A percentile compares a stretch with the other conserved stretches of the same genome.
Conservation (phyloP, 306 rosid species). For the Quillaja saponaria region DNA sequence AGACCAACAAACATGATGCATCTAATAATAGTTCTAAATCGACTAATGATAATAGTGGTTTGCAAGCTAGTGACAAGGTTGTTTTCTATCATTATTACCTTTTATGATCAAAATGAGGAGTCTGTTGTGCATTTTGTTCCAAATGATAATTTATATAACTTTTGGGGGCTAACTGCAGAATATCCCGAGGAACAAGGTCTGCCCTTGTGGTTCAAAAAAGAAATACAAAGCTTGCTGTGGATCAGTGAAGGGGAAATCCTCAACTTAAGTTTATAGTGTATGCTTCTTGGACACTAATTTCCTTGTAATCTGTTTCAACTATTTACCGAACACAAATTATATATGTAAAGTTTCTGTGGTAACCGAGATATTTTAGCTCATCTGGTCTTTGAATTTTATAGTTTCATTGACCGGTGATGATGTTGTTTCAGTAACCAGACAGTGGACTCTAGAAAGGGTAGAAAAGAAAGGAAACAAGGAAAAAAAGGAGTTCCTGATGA, state of each 20-base stretch:
- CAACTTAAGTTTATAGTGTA: slow-evolving; percentile 55
- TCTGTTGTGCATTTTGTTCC: background rate
- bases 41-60: slow-evolving; percentile 28
- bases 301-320: slow-evolving; percentile 5
- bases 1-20: slow-evolving; percentile 32
- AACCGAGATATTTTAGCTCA: background rate
- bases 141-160: background rate
- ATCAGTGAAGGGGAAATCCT: slow-evolving; percentile 48
- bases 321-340: slow-evolving; percentile 12
- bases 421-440: slow-evolving; percentile 54
- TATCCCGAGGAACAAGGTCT: slow-evolving; percentile 66
- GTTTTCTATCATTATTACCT: slow-evolving; percentile 10
- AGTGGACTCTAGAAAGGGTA: slow-evolving; percentile 52
- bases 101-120: no score
- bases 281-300: slow-evolving; percentile 32
- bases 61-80: slow-evolving; percentile 59
- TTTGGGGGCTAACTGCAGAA: slow-evolving; percentile 40
- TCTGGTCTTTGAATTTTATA: slow-evolving; percentile 14
- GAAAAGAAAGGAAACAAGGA: slow-evolving; percentile 54
- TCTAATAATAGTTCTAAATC: slow-evolving; percentile 28
- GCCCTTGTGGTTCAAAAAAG: slow-evolving; percentile 82
- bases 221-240: slow-evolving; percentile 84
- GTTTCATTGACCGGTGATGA: slow-evolving; percentile 15
- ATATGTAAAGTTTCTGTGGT: background rate
- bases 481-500: slow-evolving; percentile 52